Evolutionary conservation across 139 green algal genomes (phyloP).

Genomic region (Choricystis sp.): DNA sequence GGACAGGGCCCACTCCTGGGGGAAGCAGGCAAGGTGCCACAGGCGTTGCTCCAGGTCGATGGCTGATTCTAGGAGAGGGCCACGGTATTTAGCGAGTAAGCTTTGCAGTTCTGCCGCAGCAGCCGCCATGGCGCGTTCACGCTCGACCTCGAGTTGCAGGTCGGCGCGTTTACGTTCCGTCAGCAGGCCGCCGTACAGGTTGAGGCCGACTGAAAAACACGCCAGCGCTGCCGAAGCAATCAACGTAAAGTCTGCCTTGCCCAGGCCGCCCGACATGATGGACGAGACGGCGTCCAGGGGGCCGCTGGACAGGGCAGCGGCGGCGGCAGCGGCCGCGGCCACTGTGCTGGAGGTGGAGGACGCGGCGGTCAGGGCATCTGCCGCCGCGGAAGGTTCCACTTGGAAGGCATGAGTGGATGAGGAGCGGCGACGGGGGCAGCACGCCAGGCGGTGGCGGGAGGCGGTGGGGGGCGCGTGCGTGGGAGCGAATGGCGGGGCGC

Average conservation of each 20-base stretch:
- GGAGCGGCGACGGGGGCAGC: background rate
- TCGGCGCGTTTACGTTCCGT: slow-evolving; percentile 33
- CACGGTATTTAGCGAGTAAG: slow-evolving; percentile 26
- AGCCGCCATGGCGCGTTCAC: slow-evolving; percentile 7
- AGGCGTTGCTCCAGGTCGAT: slow-evolving; percentile 51
- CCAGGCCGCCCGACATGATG: background rate
- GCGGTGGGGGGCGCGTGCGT: too few relatives aligned
- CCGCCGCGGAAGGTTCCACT: too few relatives aligned
- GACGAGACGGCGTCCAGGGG: background rate
- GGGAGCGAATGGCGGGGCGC: too few relatives aligned
- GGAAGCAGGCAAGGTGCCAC: slow-evolving; percentile 31
- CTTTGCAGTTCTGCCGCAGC: slow-evolving; percentile 12
- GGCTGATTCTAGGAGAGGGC: slow-evolving; percentile 41
- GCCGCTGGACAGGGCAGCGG: background rate
- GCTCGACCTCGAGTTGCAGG: slow-evolving; percentile 23
- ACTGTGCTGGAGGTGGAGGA: too few relatives aligned
- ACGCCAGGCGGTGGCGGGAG: background rate
- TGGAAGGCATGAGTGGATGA: background rate
- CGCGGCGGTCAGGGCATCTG: too few relatives aligned
- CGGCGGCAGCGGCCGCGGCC: too few relatives aligned
- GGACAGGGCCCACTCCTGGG: slow-evolving; percentile 3
- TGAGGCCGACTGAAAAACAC: slow-evolving; percentile 22
- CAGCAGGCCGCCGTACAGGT: slow-evolving; percentile 29
- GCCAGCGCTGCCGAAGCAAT: slow-evolving; percentile 30
- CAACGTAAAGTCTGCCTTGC: slow-evolving; percentile 16